Evolutionary conservation across 192 early-diverging fungal species (phyloP), one percentile per base, ranked within the genome.

Genomic region (Polychytrium aggregatum): DNA sequence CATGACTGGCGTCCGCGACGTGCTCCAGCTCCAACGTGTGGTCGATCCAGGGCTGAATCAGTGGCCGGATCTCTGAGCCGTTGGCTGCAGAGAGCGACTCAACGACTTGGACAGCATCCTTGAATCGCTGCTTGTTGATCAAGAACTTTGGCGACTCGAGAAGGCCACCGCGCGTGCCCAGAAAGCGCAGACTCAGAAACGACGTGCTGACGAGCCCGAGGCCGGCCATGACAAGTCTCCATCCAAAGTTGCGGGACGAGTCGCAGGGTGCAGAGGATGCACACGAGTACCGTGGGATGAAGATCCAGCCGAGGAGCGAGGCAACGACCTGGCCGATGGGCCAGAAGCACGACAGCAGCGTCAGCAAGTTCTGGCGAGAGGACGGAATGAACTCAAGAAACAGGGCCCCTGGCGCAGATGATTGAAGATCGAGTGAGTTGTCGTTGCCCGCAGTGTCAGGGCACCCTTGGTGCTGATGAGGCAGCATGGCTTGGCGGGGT

Each of bases 341-440:
- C 44, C 86, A 92, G 43, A 92, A 89, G 9, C 87, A 68, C 4
- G 84, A 87, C 50, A 92, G 70, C 37, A 92, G 71, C 0, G 87
- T 92, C 56, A 92, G 65, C 34, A 89, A 64, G 49, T 86, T 76
- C 46, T 85, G 85, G 45, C 85, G 71, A 44, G 79, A 71, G 40
- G 77, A 68, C 21, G 89, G 89, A 27, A 86, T 68, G 45, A 88
- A 89, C 67, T 92, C 87, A 3, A 92, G 72, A 43, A 88, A 92
- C 14, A 92, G 57, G 25, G 86, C 78, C 11, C 85, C 85, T 45
- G 46, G 7, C 27, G 30, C n/a, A n/a, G n/a, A n/a, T n/a, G n/a
- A n/a, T n/a, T n/a, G n/a, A n/a, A n/a, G n/a, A n/a, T n/a, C n/a
- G n/a, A n/a, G n/a, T n/a, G n/a, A n/a, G n/a, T n/a, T n/a, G n/a